phyloP scores from a whole-genome alignment of 208 protist species.

The Trypanosoma congolense region DNA sequence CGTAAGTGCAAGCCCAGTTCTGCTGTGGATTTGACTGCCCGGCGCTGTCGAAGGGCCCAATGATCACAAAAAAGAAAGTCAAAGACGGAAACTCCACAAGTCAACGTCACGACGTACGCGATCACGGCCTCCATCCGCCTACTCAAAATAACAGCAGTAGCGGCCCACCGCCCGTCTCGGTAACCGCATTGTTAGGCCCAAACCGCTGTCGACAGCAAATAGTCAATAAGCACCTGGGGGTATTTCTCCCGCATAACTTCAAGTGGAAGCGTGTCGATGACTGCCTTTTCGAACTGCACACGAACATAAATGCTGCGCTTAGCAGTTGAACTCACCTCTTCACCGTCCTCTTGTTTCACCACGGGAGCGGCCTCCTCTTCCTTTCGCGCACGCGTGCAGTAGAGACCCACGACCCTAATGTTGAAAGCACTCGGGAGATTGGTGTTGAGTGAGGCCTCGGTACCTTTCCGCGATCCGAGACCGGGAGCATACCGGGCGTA shows the following conservation, averaged over 20 bases:
- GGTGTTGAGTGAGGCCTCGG: neutral
- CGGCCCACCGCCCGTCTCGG: too few species aligned
- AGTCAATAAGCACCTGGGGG: constrained; percentile 77
- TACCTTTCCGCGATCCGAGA: constrained; percentile 7
- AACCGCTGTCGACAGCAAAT: constrained; percentile 58
- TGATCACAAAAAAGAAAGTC: too few species aligned
- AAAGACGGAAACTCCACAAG: too few species aligned
- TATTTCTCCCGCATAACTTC: constrained; percentile 70
- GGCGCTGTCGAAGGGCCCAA: too few species aligned
- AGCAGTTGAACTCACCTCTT: neutral
- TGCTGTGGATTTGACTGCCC: too few species aligned
- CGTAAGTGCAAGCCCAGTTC: too few species aligned
- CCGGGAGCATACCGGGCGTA: constrained; percentile 20
- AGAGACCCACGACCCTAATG: constrained; percentile 24
- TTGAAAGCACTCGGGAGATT: neutral
- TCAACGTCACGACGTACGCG: too few species aligned
- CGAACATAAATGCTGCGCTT: constrained; percentile 61
- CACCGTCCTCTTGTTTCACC: neutral
- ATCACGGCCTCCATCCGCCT: too few species aligned
- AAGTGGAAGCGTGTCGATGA: constrained; percentile 57
- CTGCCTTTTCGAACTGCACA: constrained; percentile 55
- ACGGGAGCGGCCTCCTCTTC: neutral
- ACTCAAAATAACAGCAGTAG: neutral
- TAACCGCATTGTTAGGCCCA: constrained; percentile 45
- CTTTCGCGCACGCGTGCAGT: constrained; percentile 12